phyloP scores from a whole-genome alignment of 371 early-diverging fungal species.

The Mucor plumbeus region DNA sequence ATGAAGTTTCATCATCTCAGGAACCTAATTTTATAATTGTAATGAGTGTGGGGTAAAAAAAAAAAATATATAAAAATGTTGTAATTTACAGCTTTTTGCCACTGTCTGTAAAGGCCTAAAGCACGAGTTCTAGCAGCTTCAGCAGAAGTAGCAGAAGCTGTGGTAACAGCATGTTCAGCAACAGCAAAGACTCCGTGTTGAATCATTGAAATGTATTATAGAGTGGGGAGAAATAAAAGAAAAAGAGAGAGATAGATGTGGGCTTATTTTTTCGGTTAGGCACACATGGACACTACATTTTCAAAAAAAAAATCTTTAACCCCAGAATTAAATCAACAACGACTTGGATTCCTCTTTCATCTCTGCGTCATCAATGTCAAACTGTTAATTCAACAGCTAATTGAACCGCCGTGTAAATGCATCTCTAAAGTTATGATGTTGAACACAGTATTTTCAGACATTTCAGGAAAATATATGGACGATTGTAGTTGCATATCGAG shows the following conservation, averaged over 20 bases:
- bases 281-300: background rate
- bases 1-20: constrained; percentile 80
- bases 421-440: background rate
- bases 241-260: background rate
- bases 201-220: constrained; percentile 24
- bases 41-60: background rate
- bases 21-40: constrained; percentile 58
- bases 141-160: constrained; percentile 63
- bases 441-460: too few relatives aligned
- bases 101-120: constrained; percentile 67
- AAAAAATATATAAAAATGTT: background rate
- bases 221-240: constrained; percentile 14
- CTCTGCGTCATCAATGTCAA: constrained; percentile 17
- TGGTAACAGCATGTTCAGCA: constrained; percentile 56
- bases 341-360: background rate
- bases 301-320: constrained; percentile 13
- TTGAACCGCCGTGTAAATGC: constrained; percentile 9
- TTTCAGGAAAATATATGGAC: too few relatives aligned
- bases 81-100: constrained; percentile 66
- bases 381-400: background rate
- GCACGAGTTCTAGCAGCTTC: constrained; percentile 63
- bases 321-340: constrained; percentile 19
- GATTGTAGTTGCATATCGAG: too few relatives aligned
- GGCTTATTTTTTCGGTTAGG: background rate
- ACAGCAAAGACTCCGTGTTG: constrained; percentile 45